Evolutionary conservation across 2,329 filamentous ascomycete genomes (phyloP).

Genomic region (Scedosporium aurantiacum): DNA sequence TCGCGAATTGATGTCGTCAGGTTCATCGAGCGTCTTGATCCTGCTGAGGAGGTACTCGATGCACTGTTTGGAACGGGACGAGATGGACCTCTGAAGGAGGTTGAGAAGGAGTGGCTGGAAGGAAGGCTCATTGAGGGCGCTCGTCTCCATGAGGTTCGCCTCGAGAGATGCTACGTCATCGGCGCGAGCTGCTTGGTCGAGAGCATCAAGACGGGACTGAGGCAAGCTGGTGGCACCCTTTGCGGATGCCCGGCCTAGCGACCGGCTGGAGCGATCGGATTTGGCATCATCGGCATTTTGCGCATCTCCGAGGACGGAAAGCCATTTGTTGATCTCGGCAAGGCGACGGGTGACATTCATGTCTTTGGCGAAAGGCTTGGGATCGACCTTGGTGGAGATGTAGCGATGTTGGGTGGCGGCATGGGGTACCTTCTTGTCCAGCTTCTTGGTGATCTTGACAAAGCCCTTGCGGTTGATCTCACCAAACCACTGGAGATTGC

Average conservation of each 20-base stretch:
- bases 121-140: constrained; percentile 35
- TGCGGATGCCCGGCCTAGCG: constrained; percentile 65
- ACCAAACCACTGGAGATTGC: constrained; percentile 94
- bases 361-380: constrained; percentile 75
- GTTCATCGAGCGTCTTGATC: constrained; percentile 65
- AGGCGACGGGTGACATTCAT: constrained; percentile 36
- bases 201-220: constrained; percentile 52
- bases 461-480: constrained; percentile 94
- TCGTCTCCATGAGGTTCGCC: constrained; percentile 29
- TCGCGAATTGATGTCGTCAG: constrained; percentile 85
- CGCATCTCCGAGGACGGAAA: constrained; percentile 68
- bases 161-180: constrained; percentile 54
- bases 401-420: constrained; percentile 74
- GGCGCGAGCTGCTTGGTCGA: constrained; percentile 61
- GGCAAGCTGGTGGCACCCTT: constrained; percentile 66
- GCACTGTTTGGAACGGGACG: constrained; percentile 54
- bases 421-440: constrained; percentile 84
- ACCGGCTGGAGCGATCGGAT: constrained; percentile 64
- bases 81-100: constrained; percentile 66
- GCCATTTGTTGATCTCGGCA: constrained; percentile 75
- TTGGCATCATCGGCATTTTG: constrained; percentile 65
- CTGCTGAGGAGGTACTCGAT: constrained; percentile 61
- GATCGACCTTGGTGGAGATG: constrained; percentile 81
- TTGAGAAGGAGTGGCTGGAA: constrained; percentile 65
- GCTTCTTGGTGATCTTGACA: constrained; percentile 96